phyloP scores from a whole-genome alignment of 768 basidiomycete genomes.

The Termitomyces sp. region DNA sequence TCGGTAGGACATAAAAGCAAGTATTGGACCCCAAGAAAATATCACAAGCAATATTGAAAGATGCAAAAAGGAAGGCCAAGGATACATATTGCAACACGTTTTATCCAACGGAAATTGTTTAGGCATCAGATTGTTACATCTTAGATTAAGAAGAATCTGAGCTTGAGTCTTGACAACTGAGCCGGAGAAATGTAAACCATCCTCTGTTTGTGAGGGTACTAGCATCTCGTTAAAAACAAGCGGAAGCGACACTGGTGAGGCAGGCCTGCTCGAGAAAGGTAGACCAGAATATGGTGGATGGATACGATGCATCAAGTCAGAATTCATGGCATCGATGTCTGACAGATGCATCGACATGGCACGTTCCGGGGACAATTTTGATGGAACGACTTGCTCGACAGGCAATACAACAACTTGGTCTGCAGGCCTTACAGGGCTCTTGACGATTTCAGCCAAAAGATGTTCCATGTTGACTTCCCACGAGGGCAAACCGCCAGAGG shows the following conservation, averaged over 20 bases:
- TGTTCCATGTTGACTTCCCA: conserved; percentile 76
- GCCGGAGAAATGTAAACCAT: conserved; percentile 80
- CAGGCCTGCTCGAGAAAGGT: conserved; percentile 15
- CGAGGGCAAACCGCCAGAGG: conserved; percentile 68
- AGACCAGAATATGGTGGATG: conserved; percentile 24
- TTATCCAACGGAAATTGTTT: conserved; percentile 63
- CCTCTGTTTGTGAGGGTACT: conserved; percentile 67
- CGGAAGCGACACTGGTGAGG: conserved; percentile 52
- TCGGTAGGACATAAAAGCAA: conserved; percentile 26
- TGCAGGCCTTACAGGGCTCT: conserved; percentile 39
- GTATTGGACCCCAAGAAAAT: conserved; percentile 47
- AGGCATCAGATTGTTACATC: conserved; percentile 70
- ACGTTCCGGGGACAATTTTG: conserved; percentile 61
- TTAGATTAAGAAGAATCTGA: conserved; percentile 71
- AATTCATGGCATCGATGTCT: conserved; percentile 91
- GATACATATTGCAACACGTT: conserved; percentile 80
- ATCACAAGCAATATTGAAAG: conserved; percentile 42
- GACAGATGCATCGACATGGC: conserved; percentile 64
- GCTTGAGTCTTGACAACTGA: conserved; percentile 63
- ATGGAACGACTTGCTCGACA: conserved; percentile 62
- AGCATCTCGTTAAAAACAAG: conserved; percentile 80
- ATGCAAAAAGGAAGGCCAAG: conserved; percentile 56
- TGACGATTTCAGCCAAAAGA: conserved; percentile 47
- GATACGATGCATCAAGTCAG: conserved; percentile 71
- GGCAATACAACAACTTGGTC: conserved; percentile 78